Evolutionary conservation across 345 rosid genomes (phyloP).

Genomic region (Salix brachista): DNA sequence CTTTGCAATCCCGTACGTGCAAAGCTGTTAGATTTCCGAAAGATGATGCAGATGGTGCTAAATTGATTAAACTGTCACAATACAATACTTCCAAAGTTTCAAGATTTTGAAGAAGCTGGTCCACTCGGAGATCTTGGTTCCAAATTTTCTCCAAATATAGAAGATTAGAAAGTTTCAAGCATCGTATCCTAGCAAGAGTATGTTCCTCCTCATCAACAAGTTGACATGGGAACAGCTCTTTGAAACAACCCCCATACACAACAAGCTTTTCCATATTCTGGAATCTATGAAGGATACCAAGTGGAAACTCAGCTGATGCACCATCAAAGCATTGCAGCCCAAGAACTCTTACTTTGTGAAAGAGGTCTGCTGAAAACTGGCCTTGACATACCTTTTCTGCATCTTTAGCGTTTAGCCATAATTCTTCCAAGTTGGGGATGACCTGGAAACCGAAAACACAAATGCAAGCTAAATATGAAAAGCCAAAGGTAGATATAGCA

Average conservation of each 20-base stretch:
- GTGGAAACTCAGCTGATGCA: background rate
- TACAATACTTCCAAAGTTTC: conserved; percentile 4
- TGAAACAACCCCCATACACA: background rate
- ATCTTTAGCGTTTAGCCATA: background rate
- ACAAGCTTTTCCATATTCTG: conserved; percentile 2
- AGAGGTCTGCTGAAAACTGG: background rate
- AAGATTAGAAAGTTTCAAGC: fast-evolving
- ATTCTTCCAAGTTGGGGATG: conserved; percentile 11
- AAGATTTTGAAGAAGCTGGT: background rate
- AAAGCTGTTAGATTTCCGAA: conserved; percentile 13
- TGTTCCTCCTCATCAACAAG: background rate
- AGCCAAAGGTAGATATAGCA: no score
- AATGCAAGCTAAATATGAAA: background rate
- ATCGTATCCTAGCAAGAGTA: background rate
- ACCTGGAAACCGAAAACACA: conserved; percentile 11
- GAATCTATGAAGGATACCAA: background rate
- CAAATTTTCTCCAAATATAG: background rate
- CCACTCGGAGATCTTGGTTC: background rate
- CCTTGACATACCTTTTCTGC: background rate
- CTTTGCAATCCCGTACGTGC: conserved; percentile 9
- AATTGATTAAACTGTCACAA: conserved; percentile 4
- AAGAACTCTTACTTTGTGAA: background rate
- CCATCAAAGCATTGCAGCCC: background rate
- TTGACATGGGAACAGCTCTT: conserved; percentile 1
- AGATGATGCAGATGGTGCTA: conserved; percentile 8